phyloP scores from a whole-genome alignment of 2,329 filamentous ascomycete species.

The Plectosphaerella plurivora region DNA sequence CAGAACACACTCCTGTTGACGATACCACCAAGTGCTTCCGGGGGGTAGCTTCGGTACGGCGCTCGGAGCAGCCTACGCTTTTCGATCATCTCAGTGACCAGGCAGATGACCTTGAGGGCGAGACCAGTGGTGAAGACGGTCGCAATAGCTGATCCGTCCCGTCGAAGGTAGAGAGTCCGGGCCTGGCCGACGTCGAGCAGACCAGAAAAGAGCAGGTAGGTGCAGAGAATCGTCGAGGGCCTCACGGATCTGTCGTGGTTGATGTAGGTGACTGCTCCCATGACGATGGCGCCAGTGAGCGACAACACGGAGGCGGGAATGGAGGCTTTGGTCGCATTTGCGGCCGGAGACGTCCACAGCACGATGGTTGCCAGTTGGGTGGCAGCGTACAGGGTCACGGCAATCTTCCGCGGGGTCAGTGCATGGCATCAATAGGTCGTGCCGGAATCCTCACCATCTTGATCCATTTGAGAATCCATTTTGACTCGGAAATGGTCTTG shows the following conservation, averaged over 20 bases:
- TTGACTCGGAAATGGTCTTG: slow-evolving; percentile 20
- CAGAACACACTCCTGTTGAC: slow-evolving; percentile 28
- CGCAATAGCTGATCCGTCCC: slow-evolving; percentile 16
- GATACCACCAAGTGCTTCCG: slow-evolving; percentile 26
- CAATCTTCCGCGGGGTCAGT: neutral
- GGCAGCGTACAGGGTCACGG: neutral
- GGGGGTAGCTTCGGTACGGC: neutral
- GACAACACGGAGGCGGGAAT: slow-evolving; percentile 20
- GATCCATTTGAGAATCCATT: slow-evolving; percentile 16
- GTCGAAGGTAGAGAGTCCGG: slow-evolving; percentile 27
- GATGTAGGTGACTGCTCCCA: slow-evolving; percentile 23
- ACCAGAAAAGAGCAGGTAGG: slow-evolving; percentile 24
- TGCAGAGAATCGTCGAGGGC: slow-evolving; percentile 25
- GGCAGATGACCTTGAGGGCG: slow-evolving; percentile 18
- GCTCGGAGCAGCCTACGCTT: slow-evolving; percentile 17
- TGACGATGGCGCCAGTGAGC: slow-evolving; percentile 21
- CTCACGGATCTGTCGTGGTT: slow-evolving; percentile 28
- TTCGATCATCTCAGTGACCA: slow-evolving; percentile 24
- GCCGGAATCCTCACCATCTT: slow-evolving; percentile 12
- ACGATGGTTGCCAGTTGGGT: neutral
- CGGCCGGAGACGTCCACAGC: neutral
- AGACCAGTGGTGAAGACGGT: slow-evolving; percentile 20
- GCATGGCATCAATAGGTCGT: neutral
- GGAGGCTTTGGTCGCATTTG: slow-evolving; percentile 10
- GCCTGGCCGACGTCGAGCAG: slow-evolving; percentile 26